These are phyloP conservation scores for Hippophae gyantsensis DNA, from an alignment of 306 rosid species.

Conservation along the genomic window DNA sequence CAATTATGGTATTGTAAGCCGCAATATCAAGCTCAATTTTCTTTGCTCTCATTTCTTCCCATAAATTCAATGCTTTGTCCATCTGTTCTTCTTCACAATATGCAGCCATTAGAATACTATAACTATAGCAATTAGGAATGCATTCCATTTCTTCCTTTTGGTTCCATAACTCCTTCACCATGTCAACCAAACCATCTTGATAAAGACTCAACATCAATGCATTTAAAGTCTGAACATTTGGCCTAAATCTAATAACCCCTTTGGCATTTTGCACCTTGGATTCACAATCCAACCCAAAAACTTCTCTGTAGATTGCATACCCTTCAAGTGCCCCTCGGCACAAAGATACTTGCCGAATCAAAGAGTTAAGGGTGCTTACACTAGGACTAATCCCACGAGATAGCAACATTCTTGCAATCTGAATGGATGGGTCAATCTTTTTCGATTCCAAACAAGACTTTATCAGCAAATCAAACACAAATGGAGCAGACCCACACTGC, in stretches of 20 bases:
- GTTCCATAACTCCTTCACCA: conserved; percentile 50
- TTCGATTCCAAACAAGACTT: conserved; percentile 52
- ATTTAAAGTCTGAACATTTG: conserved; percentile 56
- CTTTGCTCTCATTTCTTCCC: conserved; percentile 49
- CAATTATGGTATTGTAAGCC: conserved; percentile 63
- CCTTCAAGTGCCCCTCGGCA: conserved; percentile 39
- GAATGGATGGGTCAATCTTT: conserved; percentile 35
- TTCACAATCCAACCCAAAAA: conserved; percentile 36
- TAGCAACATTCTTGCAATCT: conserved; percentile 49
- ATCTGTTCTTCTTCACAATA: conserved; percentile 49
- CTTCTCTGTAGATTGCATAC: conserved; percentile 44
- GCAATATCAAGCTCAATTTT: conserved; percentile 48
- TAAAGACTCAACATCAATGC: conserved; percentile 55
- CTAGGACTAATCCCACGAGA: conserved; percentile 56
- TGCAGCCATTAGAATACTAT: conserved; percentile 47
- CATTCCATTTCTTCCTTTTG: conserved; percentile 34
- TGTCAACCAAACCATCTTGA: conserved; percentile 38
- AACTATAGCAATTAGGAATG: conserved; percentile 48
- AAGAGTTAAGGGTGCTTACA: conserved; percentile 47
- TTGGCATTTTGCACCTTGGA: conserved; percentile 9
- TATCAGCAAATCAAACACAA: conserved; percentile 62
- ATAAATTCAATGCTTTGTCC: conserved; percentile 41
- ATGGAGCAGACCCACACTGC: conserved; percentile 63
- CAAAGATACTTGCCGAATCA: conserved; percentile 43
- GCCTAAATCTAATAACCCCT: conserved; percentile 35